Percentiles rank a stretch among this genome's conserved stretches.
These are phyloP conservation scores for Aureobasidium lini DNA, from an alignment of 2,329 filamentous ascomycete species.

Conservation along the genomic window DNA sequence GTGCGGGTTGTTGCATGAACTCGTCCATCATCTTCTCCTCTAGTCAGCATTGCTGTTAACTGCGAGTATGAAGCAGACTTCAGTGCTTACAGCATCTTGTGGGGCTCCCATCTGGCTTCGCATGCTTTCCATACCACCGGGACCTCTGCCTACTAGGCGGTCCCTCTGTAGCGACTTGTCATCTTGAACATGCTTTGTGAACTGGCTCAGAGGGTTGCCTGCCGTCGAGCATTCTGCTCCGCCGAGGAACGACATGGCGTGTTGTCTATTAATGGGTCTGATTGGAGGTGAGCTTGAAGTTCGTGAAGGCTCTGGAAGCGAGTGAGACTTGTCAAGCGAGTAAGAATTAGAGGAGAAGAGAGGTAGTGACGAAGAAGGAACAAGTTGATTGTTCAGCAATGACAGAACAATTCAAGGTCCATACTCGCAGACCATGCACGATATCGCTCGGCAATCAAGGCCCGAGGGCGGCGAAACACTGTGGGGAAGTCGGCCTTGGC, in stretches of 20 bases:
- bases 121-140: constrained; percentile 67
- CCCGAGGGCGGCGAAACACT: constrained; percentile 3
- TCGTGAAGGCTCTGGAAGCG: neutral
- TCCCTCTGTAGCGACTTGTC: constrained; percentile 93
- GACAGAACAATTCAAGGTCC: neutral
- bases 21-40: constrained; percentile 74
- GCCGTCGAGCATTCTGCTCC: constrained; percentile 95
- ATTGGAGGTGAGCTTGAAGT: neutral
- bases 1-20: constrained; percentile 73
- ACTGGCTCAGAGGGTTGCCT: constrained; percentile 92
- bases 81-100: constrained; percentile 58
- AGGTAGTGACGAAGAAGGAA: neutral
- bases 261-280: neutral
- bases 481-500: neutral
- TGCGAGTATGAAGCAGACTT: neutral
- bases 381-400: neutral
- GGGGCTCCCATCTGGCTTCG: constrained; percentile 58
- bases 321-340: neutral
- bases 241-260: constrained; percentile 82
- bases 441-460: neutral
- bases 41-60: neutral
- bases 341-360: neutral
- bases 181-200: constrained; percentile 93
- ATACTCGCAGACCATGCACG: neutral
- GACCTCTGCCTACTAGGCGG: constrained; percentile 68